phyloP scores from a whole-genome alignment of 163 green algal genomes.

The Trebouxia gelatinosa region DNA sequence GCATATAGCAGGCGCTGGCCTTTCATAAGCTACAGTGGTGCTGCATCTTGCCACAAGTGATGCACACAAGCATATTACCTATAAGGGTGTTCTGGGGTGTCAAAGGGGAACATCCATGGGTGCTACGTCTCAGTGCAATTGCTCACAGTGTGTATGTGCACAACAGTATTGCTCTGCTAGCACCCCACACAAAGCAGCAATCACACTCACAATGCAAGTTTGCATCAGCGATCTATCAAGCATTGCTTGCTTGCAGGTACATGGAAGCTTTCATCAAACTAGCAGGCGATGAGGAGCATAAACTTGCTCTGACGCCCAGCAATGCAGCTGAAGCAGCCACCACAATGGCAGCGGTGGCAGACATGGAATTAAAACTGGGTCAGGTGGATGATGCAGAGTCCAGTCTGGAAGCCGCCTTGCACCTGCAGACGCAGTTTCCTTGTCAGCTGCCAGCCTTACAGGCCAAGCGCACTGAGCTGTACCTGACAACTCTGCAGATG shows the following conservation, averaged over 20 bases:
- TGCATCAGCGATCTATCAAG: too few species aligned
- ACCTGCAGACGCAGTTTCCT: conserved; percentile 10
- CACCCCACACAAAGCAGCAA: too few species aligned
- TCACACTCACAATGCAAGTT: too few species aligned
- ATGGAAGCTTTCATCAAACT: neutral
- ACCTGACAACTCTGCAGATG: conserved; percentile 21
- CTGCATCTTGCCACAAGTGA: conserved; percentile 21
- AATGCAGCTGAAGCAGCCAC: conserved; percentile 21
- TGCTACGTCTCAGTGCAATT: too few species aligned
- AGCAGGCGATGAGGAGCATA: neutral
- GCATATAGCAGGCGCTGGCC: too few species aligned
- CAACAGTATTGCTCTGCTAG: too few species aligned
- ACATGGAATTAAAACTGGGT: conserved; percentile 5
- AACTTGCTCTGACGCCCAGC: neutral
- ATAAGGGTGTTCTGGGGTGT: too few species aligned
- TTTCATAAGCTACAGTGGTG: too few species aligned
- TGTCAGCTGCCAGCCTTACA: conserved; percentile 18
- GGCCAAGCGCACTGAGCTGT: conserved; percentile 17
- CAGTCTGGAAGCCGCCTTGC: neutral
- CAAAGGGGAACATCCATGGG: too few species aligned
- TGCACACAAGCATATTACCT: too few species aligned
- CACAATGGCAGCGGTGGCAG: conserved; percentile 18
- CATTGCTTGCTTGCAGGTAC: too few species aligned
- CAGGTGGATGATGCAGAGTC: neutral
- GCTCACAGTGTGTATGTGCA: too few species aligned